phyloP scores from a whole-genome alignment of 1,139 yeast genomes.

The Geotrichum klebahnii region DNA sequence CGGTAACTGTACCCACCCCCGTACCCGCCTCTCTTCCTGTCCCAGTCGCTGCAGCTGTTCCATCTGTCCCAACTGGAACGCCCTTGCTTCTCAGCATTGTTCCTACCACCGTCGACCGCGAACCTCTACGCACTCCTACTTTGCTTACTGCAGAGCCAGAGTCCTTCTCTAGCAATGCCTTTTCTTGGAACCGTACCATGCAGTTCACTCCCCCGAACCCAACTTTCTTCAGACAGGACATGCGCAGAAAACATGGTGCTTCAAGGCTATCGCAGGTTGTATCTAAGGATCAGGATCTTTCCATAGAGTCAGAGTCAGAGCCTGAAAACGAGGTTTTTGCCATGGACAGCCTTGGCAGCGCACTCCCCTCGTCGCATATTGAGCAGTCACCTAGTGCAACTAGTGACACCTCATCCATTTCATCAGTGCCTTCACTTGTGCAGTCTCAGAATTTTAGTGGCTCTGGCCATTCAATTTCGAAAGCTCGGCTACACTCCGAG shows the following conservation, averaged over 20 bases:
- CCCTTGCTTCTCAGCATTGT: constrained; percentile 24
- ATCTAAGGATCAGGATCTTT: constrained; percentile 12
- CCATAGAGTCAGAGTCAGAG: constrained; percentile 19
- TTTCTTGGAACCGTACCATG: constrained; percentile 38
- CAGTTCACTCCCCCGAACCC: constrained; percentile 40
- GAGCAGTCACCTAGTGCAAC: constrained; percentile 25
- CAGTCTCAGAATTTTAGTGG: background rate
- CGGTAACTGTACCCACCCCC: too few relatives aligned
- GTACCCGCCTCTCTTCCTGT: background rate
- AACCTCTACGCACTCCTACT: constrained; percentile 45
- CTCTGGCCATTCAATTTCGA: background rate
- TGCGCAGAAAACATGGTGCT: constrained; percentile 20
- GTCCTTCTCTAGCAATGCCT: constrained; percentile 17
- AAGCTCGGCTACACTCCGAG: too few relatives aligned
- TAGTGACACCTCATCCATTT: too few relatives aligned
- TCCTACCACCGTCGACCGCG: constrained; percentile 38
- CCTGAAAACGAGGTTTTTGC: constrained; percentile 27
- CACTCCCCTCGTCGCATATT: constrained; percentile 18
- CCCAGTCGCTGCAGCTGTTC: constrained; percentile 8
- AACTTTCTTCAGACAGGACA: constrained; percentile 19
- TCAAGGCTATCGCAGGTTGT: constrained; percentile 22
- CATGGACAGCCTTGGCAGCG: constrained; percentile 31
- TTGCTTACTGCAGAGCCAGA: constrained; percentile 15
- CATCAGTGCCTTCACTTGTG: constrained; percentile 3
- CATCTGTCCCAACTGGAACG: constrained; percentile 12